phyloP scores from a whole-genome alignment of 2,329 filamentous ascomycete genomes.

The Ophiobolus disseminans region DNA sequence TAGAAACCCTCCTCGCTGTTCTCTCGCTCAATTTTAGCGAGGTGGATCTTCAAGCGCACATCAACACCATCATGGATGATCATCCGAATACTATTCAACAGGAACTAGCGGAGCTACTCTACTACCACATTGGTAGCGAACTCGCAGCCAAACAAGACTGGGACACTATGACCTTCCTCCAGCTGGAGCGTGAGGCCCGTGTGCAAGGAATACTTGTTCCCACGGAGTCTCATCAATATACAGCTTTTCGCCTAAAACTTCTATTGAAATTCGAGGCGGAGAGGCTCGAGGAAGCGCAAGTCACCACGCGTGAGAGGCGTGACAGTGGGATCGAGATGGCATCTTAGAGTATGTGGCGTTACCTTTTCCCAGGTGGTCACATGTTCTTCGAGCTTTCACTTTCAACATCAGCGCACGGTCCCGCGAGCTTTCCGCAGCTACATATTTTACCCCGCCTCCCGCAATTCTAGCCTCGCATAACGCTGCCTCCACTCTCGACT shows the following conservation, averaged over 20 bases:
- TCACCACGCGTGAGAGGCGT: no score
- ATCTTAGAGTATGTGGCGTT: no score
- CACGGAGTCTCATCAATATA: background rate
- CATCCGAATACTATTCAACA: background rate
- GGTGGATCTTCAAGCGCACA: background rate
- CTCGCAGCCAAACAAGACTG: background rate
- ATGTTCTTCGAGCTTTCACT: no score
- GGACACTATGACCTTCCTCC: conserved; percentile 10
- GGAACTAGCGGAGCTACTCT: conserved; percentile 3
- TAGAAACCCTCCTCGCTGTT: background rate
- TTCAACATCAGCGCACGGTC: no score
- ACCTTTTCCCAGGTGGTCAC: no score
- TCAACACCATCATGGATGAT: background rate
- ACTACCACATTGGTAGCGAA: conserved; percentile 4
- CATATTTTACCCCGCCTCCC: no score
- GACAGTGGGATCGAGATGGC: no score
- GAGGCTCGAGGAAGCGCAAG: background rate
- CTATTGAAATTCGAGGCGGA: background rate
- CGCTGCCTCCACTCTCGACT: no score
- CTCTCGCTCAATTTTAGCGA: background rate
- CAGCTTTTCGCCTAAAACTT: conserved; percentile 1
- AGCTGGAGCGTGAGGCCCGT: conserved; percentile 8
- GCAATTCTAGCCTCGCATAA: no score
- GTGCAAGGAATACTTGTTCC: conserved; percentile 1
- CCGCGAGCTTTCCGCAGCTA: no score